Evolutionary conservation across 805 yeast species (phyloP), one percentile per base, ranked within the genome.

Genomic region (Ogataea paraovalis): DNA sequence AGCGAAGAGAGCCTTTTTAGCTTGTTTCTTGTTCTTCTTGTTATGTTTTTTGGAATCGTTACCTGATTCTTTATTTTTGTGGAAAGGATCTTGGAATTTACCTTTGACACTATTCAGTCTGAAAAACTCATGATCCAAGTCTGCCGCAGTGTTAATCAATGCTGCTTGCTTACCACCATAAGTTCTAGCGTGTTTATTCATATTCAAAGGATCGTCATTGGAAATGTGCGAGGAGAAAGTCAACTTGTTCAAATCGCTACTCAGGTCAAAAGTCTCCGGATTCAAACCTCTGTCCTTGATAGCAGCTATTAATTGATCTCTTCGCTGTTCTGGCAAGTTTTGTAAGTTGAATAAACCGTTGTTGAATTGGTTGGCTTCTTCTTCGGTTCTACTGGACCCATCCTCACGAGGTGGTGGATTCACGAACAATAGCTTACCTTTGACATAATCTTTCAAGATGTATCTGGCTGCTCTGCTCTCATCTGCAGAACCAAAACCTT

Each of bases 401-500:
- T 79, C 83, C 3, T 71, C 81, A 19, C 75, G 64, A 45, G 98
- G 98, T 36, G 99, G 99, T 14, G 98, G 97, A 53, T 82, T 83
- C 38, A 87, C 83, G 62, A 77, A 91, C 42, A 89, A 71, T 48
- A 94, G 72, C 65, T 89, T 91, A 54, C 98, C 99, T 65, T 80
- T 87, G 23, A 95, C 97, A 59, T 90, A 94, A 67, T 94, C 99
- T 68, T 94, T 94, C 64, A 94, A 75, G 45, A 94, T 80, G 57
- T 87, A 86, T 65, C 99, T 78, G 38, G 97, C 83, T 13, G 99
- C 96, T 67, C 99, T 79, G 39, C 96, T 82, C 65, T 90, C 95
- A 72, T 94, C 99, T 2, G 99, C 98, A 56, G 89, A 81, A 62
- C 98, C 98, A 62, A 87, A 91, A 62, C 96, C 96, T 66, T 95